Conservation (phyloP, 2,329 filamentous ascomycete genomes). For the Raffaelea deltoideospora region DNA sequence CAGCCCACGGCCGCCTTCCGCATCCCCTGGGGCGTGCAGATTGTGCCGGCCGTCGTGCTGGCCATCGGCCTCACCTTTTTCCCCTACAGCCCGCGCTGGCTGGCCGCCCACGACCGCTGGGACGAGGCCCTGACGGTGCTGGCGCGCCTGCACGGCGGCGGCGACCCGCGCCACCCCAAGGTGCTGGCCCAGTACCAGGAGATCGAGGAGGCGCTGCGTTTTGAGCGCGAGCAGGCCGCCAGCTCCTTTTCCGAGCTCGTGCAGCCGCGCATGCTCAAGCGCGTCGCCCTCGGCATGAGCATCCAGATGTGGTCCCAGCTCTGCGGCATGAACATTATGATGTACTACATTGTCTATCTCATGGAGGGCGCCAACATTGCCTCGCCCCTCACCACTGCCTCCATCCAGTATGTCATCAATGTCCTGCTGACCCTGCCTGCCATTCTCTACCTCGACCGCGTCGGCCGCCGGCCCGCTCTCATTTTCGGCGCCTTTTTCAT, state of each 20-base stretch:
- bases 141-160: slow-evolving; percentile 41
- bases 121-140: slow-evolving; percentile 47
- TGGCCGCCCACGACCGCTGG: slow-evolving; percentile 52
- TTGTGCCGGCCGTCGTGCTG: slow-evolving; percentile 34
- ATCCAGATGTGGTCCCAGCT: slow-evolving; percentile 46
- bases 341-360: slow-evolving; percentile 41
- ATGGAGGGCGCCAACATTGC: slow-evolving; percentile 42
- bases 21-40: slow-evolving; percentile 47
- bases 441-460: slow-evolving; percentile 42
- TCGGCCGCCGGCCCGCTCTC: slow-evolving; percentile 41
- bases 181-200: slow-evolving; percentile 50
- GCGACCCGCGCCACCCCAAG: slow-evolving; percentile 38
- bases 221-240: slow-evolving; percentile 35
- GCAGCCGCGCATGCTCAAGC: slow-evolving; percentile 36
- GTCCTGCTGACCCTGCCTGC: slow-evolving; percentile 43
- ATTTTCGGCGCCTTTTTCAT: slow-evolving; percentile 40
- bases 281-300: slow-evolving; percentile 40
- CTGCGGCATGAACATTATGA: slow-evolving; percentile 46
- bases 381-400: slow-evolving; percentile 41
- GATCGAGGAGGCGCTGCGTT: slow-evolving; percentile 36
- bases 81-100: slow-evolving; percentile 58
- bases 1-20: slow-evolving; percentile 40
- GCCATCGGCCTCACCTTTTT: slow-evolving; percentile 44
- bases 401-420: slow-evolving; percentile 51
- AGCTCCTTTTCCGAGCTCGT: slow-evolving; percentile 34